Evolutionary conservation across 208 protist species (phyloP), one percentile per base, ranked within the genome.

Genomic region (Jaenimonas drosophilae): DNA sequence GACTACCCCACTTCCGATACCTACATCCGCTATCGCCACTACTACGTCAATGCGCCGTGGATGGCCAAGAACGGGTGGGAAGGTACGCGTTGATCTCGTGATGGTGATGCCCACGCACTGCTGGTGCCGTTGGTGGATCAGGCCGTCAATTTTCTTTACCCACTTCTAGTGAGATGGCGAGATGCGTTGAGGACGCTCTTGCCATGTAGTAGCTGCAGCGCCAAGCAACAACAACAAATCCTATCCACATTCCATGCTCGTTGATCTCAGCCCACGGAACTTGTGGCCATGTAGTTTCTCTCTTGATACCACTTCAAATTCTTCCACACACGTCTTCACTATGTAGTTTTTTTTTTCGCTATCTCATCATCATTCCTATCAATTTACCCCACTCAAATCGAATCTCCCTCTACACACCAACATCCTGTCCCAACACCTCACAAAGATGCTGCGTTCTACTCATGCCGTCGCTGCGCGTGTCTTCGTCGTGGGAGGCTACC

Each of bases 1-100:
- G 82, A 91, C 58, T 87, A 87, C 64, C 82, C 82, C 14, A 91
- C 82, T 30, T 79, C 74, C 16, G 82, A 91, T 37, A 85, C 75
- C 14, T 91, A 91, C 60, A 79, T 88, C 19, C 65, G 82, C 27
- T 91, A 91, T 54, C 57, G 75, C 24, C 77, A 91, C 48, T 81
- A 73, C 55, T 91, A 91, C 50, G 64, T 87, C 29, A 73, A 73
- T 17, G 63, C 69, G 12, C 60, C 71, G 30, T 89, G 80, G 80
- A 57, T 66, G 59, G 45, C 58, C 16, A 89, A 89, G 70, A 72
- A 80, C 54, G 64, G 59, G 42, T 89, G 71, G 72, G 76, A 89
- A 30, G 76, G 76, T 20, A 81, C 70, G 11, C 59, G 69, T 24
- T 89, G 19, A 42, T n/a, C 9, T 34, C 7, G 30, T 34, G 14